Evolutionary conservation across 106 monocot species (phyloP).

Genomic region (Posidonia australis): DNA sequence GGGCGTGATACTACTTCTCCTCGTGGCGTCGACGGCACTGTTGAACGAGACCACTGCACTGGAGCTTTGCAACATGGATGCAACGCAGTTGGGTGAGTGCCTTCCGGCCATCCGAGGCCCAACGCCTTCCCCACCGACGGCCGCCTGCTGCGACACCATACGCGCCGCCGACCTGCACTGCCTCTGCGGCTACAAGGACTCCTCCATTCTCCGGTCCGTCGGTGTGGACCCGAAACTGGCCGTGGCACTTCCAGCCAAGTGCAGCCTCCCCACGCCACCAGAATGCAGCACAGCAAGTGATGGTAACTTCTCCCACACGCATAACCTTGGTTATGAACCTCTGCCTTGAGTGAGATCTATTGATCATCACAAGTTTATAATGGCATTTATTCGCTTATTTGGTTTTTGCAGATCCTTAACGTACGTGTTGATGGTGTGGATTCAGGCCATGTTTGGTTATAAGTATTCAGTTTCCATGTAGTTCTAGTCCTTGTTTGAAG

Average conservation of each 20-base stretch:
- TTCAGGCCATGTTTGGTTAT: too few species aligned
- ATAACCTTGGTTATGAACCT: too few species aligned
- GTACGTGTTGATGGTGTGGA: too few species aligned
- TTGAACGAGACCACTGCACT: not conserved
- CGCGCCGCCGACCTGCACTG: constrained; percentile 12
- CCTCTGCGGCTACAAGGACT: constrained; percentile 14
- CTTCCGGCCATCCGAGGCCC: constrained; percentile 10
- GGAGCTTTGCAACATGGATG: constrained; percentile 18
- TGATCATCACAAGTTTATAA: too few species aligned
- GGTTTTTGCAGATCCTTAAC: too few species aligned
- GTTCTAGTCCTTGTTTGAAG: too few species aligned
- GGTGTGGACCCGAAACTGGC: constrained; percentile 14
- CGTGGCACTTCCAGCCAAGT: constrained; percentile 7
- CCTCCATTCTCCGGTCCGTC: constrained; percentile 4
- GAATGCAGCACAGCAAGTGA: constrained; percentile 6
- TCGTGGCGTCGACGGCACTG: too few species aligned
- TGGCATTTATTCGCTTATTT: too few species aligned
- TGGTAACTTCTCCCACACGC: too few species aligned
- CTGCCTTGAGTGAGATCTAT: too few species aligned
- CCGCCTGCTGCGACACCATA: constrained; percentile 4
- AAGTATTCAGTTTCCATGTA: too few species aligned
- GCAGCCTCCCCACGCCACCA: constrained; percentile 6
- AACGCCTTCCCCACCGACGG: not conserved
- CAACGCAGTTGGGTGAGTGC: constrained; percentile 4
- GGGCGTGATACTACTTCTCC: too few species aligned